A percentile compares a stretch with the other conserved stretches of the same genome.
These are phyloP conservation scores for Claviceps quebecensis DNA, from an alignment of 2,329 filamentous ascomycete species.

Conservation along the genomic window DNA sequence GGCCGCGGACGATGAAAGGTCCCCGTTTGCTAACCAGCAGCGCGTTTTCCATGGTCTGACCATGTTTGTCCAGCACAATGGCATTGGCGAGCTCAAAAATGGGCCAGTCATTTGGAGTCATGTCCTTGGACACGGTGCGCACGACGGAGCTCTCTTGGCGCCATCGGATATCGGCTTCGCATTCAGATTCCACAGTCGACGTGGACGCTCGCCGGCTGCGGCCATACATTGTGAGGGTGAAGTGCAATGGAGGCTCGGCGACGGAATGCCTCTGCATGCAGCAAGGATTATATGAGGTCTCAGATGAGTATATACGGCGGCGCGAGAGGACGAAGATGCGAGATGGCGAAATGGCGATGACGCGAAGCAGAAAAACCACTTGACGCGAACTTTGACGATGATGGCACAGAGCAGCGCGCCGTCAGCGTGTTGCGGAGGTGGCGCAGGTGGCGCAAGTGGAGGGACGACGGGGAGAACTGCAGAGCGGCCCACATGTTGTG, in stretches of 20 bases:
- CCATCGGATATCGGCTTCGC: constrained; percentile 22
- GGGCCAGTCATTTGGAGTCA: constrained; percentile 39
- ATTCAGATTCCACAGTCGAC: constrained; percentile 30
- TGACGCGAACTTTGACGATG: not conserved
- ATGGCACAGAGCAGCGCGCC: not conserved
- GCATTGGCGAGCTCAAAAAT: constrained; percentile 48
- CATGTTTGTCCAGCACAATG: constrained; percentile 40
- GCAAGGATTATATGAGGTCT: not conserved
- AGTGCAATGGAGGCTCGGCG: not conserved
- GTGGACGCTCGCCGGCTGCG: constrained; percentile 28
- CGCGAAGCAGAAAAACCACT: not conserved
- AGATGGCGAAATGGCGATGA: not conserved
- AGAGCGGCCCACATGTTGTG: too few species aligned
- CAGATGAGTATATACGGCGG: not conserved
- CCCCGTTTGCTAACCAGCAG: constrained; percentile 45
- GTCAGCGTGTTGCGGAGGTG: too few species aligned
- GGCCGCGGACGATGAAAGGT: constrained; percentile 48
- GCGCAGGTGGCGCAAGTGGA: too few species aligned
- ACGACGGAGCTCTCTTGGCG: constrained; percentile 22
- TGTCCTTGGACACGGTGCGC: constrained; percentile 12
- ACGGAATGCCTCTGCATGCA: not conserved
- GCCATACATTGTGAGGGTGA: constrained; percentile 20
- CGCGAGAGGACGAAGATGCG: not conserved
- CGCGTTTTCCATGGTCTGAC: constrained; percentile 42
- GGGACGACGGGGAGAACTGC: too few species aligned